Evolutionary conservation across 805 yeast genomes (phyloP).

Genomic region (Ogataea nitratoaversa): DNA sequence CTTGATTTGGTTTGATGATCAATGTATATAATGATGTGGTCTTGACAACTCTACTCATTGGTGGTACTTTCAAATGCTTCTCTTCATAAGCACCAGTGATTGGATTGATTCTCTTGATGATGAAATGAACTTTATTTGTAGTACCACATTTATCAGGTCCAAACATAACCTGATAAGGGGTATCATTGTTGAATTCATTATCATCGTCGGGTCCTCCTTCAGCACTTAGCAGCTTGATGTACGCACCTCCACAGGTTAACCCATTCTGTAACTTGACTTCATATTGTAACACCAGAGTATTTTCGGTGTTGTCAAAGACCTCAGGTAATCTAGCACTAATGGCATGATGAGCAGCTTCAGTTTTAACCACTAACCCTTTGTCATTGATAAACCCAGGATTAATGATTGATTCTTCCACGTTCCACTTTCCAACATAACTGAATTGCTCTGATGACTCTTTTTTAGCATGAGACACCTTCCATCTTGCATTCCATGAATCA

Average conservation of each 20-base stretch:
- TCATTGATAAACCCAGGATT: slow-evolving; percentile 63
- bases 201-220: slow-evolving; percentile 32
- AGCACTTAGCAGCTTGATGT: slow-evolving; percentile 63
- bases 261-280: slow-evolving; percentile 83
- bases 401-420: slow-evolving; percentile 55
- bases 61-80: slow-evolving; percentile 64
- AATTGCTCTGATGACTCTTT: slow-evolving; percentile 48
- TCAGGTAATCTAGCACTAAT: slow-evolving; percentile 59
- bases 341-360: slow-evolving; percentile 79
- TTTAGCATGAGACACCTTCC: slow-evolving; percentile 57
- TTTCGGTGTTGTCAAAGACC: slow-evolving; percentile 55
- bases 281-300: slow-evolving; percentile 79
- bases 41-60: slow-evolving; percentile 56
- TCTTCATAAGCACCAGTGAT: slow-evolving; percentile 56
- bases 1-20: slow-evolving; percentile 58
- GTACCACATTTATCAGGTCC: slow-evolving; percentile 92
- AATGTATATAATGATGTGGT: slow-evolving; percentile 72
- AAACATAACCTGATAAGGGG: slow-evolving; percentile 85
- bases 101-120: slow-evolving; percentile 57
- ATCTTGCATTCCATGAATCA: slow-evolving; percentile 37
- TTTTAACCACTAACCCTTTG: slow-evolving; percentile 70
- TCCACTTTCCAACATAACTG: slow-evolving; percentile 73
- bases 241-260: slow-evolving; percentile 85
- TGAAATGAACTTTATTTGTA: slow-evolving; percentile 75
- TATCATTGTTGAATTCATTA: slow-evolving; percentile 50